These are phyloP conservation scores for Monosiga brevicollis DNA, from an alignment of 78 protist species.

Conservation along the genomic window DNA sequence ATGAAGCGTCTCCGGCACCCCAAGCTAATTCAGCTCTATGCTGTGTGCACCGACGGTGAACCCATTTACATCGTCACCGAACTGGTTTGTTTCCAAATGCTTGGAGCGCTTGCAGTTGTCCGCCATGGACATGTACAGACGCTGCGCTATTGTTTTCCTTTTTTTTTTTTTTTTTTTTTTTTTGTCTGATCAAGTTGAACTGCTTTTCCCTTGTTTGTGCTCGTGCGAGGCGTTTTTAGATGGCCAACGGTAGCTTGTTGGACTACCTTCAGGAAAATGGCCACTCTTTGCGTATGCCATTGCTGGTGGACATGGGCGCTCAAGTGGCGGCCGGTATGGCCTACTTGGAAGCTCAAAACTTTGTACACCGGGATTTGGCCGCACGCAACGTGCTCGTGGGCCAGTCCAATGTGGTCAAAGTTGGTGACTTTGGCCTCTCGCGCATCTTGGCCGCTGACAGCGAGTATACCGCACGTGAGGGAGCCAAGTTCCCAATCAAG, in stretches of 20 bases:
- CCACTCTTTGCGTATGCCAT: not conserved
- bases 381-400: not conserved
- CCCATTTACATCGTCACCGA: conserved; percentile 22
- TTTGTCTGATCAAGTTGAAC: no score
- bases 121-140: no score
- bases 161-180: no score
- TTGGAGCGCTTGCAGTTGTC: no score
- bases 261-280: no score
- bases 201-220: no score
- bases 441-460: not conserved
- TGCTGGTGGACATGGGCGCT: conserved; percentile 8
- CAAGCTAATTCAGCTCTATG: conserved; percentile 17
- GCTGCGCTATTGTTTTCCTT: no score
- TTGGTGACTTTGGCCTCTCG: conserved; percentile 28
- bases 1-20: conserved; percentile 29
- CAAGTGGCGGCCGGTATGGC: conserved; percentile 34
- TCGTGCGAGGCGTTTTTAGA: no score
- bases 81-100: no score
- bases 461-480: conserved; percentile 14
- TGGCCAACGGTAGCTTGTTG: no score
- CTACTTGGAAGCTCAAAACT: conserved; percentile 11
- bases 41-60: conserved; percentile 19
- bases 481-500: conserved; percentile 6
- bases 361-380: conserved; percentile 18
- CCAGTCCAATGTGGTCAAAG: not conserved